Evolutionary conservation across 352 stramenopile species (phyloP), one percentile per base, ranked within the genome.

Genomic region (Lagenidium giganteum): DNA sequence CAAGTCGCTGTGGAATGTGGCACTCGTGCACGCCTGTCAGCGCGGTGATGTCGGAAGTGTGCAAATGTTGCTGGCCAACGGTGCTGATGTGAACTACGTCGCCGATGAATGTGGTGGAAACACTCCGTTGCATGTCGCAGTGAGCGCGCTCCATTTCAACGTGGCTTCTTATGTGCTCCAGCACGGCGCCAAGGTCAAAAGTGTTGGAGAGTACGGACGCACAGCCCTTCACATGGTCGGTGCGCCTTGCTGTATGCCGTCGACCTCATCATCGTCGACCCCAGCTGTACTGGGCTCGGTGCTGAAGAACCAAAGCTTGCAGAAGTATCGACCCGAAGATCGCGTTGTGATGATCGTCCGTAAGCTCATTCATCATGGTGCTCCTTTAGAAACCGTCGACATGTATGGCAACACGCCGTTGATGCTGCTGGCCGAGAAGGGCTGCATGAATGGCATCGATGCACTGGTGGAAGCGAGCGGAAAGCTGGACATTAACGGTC

Each of bases 1-100:
- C 57, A 94, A 94, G 51, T 84, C 83, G 26, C 37, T 94, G 11
- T 94, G 83, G 83, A 94, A 94, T 38, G 83, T 94, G 9, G 83
- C 83, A n/a, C 59, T 94, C 14, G 82, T 90, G 35, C 77, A 94
- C 51, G 83, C 83, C 0, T 94, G 83, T 18, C 83, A 94, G 45
- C 79, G 79, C 7, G 83, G 83, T 34, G 80, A 90, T 42, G 69
- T 94, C 26, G 77, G 67, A 4, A 91, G 75, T 44, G 83, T 94
- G 13, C 83, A 94, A 62, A 94, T 94, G 83, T 61, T 94, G 11
- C 59, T 94, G 4, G 77, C 79, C 2, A 94, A 94, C 28, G 80
- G 83, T 23, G 79, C 83, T 4, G 83, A 94, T 55, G 82, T 94
- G 18, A 94, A 94, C 52, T 94, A 94, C 43, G 64, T 94, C 13